A percentile compares a stretch with the other conserved stretches of the same genome.
Conservation (phyloP, 2,329 filamentous ascomycete species). For the Fusarium secorum region DNA sequence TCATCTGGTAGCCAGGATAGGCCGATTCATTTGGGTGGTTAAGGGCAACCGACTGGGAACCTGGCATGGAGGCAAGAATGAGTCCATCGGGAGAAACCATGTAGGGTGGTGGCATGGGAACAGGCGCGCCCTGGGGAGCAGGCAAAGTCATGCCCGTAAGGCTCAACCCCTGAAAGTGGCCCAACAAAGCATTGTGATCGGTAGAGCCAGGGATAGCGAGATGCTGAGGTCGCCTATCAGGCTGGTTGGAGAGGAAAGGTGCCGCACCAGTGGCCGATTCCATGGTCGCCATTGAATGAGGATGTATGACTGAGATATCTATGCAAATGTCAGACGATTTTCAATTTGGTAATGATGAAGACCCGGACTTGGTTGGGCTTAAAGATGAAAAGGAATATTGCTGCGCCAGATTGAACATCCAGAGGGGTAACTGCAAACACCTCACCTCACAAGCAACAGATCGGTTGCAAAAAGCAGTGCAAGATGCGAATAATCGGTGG, state of each 20-base stretch:
- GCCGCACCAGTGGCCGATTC: conserved; percentile 46
- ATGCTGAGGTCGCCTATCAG: conserved; percentile 44
- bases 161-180: conserved; percentile 50
- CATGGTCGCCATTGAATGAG: conserved; percentile 46
- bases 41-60: conserved; percentile 48
- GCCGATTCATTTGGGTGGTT: conserved; percentile 46
- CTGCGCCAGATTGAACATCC: neutral
- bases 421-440: neutral
- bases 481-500: conserved; percentile 45
- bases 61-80: conserved; percentile 48
- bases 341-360: neutral
- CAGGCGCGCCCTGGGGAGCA: conserved; percentile 41
- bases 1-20: conserved; percentile 46
- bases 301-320: conserved; percentile 48
- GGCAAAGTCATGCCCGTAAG: conserved; percentile 48
- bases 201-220: conserved; percentile 42
- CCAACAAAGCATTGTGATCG: conserved; percentile 46
- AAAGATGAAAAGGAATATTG: neutral
- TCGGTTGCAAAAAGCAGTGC: conserved; percentile 43
- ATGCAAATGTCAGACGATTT: neutral
- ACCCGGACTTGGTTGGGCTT: neutral
- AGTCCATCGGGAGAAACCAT: conserved; percentile 52
- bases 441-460: conserved; percentile 47
- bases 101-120: conserved; percentile 49
- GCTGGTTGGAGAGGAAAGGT: conserved; percentile 45